Base-by-base conservation (phyloP, 176 grass and related monocot species). In the Eragrostis curvula region DNA sequence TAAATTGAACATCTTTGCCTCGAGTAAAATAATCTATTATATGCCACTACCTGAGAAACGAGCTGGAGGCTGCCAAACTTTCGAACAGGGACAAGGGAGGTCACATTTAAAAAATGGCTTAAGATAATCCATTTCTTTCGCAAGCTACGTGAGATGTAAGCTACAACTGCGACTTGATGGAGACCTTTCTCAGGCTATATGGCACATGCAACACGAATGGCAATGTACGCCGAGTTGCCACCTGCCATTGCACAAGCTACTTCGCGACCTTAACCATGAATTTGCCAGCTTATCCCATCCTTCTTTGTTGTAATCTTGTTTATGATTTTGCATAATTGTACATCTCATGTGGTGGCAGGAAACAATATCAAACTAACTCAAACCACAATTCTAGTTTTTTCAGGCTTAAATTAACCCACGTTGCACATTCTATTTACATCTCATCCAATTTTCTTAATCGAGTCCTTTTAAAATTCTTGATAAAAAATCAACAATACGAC, bases 1-100 rank as follows among this genome's bases (percentile, higher is more conserved):
- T 79, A 66, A 36, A 66, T 36, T 58, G 58, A 24, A 75, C 43
- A 14, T 85, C 40, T 13, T 81, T 41, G 71, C 60, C 49, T 75
- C 15, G 40, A 28, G 62, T 28, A 29, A 28, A 86, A 59, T 58
- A 50, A 81, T 68, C 39, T 57, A 27, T 13, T 48, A 77, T 20
- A 18, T 13, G 57, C 27, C 57, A 24, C 11, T 20, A 13, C 49
- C 36, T 45, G 25, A 48, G 32, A 66, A 76, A 84, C 44, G 57
- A 47, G 47, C 48, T 84, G 71, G 47, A 45, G 30, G 29, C 9
- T 40, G 21, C 39, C 14, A 68, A 55, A 21, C 7, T 17, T 28
- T 29, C 20, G 49, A 29, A 53, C 41, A 48, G 13, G 29, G 58
- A 20, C 52, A 56, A 12, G 32, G 15, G 60, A 47, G 39, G 11